Base-by-base conservation (phyloP, 805 yeast genomes). In the Kodamaea kaohsiungensis region DNA sequence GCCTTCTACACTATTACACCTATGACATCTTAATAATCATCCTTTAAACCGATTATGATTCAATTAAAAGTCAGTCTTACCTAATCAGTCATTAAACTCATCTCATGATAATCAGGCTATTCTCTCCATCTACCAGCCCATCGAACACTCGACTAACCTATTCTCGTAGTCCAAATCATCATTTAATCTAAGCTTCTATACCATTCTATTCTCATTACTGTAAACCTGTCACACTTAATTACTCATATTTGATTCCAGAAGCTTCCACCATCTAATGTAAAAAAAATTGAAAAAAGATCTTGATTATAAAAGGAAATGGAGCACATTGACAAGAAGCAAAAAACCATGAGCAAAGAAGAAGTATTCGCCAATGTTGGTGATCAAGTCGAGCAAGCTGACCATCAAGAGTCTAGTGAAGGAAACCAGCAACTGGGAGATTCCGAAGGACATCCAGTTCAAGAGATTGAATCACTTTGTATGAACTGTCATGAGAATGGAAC, bases 401-500 rank as follows among this genome's bases (percentile, higher is more conserved):
- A 57, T 16, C 61, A 58, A 38, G 48, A 53, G 27, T 35, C 53
- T 22, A 55, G 54, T 17, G 71, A 79, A 38, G 89, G 96, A 0
- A 96, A 95, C 18, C 35, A 30, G 10, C 35, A 30, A 30, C 93
- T 92, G 19, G 74, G 74, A 3, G 97, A 91, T 67, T 87, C 88
- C 8, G 86, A 85, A 68, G 97, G 97, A 3, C 45, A 40, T 22
- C 96, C 97, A 1, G 96, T 95, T 16, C 98, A 92, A 69, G 98
- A 95, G 69, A 83, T 95, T 58, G 93, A 93, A 67, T 91, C 98
- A 7, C 74, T 95, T 40, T 95, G 99, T 76, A 92, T 95, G 97
- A 90, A 89, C 77, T 95, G 99, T 72, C 89, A 86, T 58, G 76
- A 93, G 60, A 81, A 84, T 54, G 99, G 99, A 55, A 78, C 78